These are phyloP conservation scores for Incumbomyces lentus DNA, from an alignment of 2,329 filamentous ascomycete genomes.

Conservation along the genomic window DNA sequence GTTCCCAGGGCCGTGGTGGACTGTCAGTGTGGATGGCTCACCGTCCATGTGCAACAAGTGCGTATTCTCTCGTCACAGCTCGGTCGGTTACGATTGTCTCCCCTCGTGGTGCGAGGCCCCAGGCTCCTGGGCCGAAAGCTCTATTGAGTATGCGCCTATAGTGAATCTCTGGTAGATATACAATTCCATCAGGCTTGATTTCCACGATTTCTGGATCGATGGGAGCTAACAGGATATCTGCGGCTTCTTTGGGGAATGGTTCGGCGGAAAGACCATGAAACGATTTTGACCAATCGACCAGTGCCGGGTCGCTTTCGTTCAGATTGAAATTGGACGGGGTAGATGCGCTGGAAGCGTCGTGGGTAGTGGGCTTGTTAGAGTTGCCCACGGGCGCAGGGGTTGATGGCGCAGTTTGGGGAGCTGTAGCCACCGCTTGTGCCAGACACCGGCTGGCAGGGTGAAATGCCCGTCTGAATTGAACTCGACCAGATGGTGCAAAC, in stretches of 20 bases:
- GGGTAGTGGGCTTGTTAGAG: background rate
- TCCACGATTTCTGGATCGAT: conserved; percentile 70
- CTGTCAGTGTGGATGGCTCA: conserved; percentile 33
- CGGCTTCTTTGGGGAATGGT: conserved; percentile 61
- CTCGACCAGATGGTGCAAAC: background rate
- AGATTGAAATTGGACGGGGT: conserved; percentile 30
- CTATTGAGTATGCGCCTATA: conserved; percentile 82
- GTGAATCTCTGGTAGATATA: conserved; percentile 97
- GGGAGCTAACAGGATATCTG: conserved; percentile 56
- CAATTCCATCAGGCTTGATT: conserved; percentile 92
- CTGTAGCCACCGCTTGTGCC: conserved; percentile 9
- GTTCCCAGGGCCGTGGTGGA: background rate
- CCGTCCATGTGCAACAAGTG: conserved; percentile 78
- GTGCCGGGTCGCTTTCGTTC: conserved; percentile 35
- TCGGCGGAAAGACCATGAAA: conserved; percentile 66
- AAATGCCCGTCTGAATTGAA: conserved; percentile 20
- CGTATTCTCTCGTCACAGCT: conserved; percentile 80
- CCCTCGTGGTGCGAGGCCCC: conserved; percentile 82
- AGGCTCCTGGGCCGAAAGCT: conserved; percentile 89
- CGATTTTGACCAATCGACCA: conserved; percentile 72
- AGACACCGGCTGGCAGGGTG: conserved; percentile 9
- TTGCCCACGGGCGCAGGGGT: conserved; percentile 4
- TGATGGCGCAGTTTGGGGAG: background rate
- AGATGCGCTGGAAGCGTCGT: conserved; percentile 1
- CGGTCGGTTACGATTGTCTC: conserved; percentile 77